Evolutionary conservation across 164 flowering plant genomes (phyloP).

Genomic region (Malania oleifera): DNA sequence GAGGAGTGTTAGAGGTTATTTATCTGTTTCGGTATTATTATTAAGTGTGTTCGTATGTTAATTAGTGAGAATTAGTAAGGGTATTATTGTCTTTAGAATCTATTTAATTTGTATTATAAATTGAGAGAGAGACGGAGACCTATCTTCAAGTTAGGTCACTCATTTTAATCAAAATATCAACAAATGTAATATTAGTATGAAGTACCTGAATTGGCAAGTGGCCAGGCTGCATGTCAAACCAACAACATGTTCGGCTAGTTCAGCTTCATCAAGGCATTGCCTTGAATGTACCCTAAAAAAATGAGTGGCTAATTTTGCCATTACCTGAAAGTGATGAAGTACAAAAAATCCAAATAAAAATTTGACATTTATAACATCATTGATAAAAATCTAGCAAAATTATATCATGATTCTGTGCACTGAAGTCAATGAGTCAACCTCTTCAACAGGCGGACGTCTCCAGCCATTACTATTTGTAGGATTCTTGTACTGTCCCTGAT

Average conservation of each 20-base stretch:
- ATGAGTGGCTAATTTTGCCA: conserved; percentile 69
- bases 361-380: background rate
- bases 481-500: conserved; percentile 71
- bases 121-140: no score
- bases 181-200: background rate
- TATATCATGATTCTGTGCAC: background rate
- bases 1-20: no score
- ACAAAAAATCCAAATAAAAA: background rate
- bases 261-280: conserved; percentile 89
- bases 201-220: conserved; percentile 76
- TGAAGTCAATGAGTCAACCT: conserved; percentile 37
- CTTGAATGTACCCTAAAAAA: conserved; percentile 72
- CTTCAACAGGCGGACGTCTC: conserved; percentile 86
- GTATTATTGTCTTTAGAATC: no score
- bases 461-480: conserved; percentile 45
- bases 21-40: no score
- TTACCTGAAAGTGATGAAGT: conserved; percentile 32
- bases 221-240: conserved; percentile 86
- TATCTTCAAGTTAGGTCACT: no score
- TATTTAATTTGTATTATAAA: no score
- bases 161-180: no score
- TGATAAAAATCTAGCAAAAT: background rate
- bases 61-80: no score
- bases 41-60: no score
- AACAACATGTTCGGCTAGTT: conserved; percentile 90